Conservation (phyloP, 768 basidiomycete species). For the Lactarius quietus region DNA sequence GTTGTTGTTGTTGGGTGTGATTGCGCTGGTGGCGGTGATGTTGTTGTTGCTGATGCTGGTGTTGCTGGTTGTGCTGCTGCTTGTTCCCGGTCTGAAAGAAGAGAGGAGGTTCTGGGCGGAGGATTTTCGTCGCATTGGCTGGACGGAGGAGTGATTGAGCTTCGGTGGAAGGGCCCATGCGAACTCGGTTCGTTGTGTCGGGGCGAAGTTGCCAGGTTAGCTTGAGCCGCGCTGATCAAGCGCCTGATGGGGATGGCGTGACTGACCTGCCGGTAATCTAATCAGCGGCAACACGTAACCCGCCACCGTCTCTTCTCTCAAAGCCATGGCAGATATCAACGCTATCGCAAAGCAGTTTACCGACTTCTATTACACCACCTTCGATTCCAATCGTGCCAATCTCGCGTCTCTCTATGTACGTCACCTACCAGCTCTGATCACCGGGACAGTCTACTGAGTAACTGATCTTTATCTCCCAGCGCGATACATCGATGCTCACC, state of each 20-base stretch:
- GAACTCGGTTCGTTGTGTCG: background rate
- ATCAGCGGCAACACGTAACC: conserved; percentile 16
- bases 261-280: conserved; percentile 12
- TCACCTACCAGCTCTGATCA: too few species aligned
- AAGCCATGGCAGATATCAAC: conserved; percentile 67
- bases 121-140: conserved; percentile 76
- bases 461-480: conserved; percentile 44
- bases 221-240: too few species aligned
- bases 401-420: conserved; percentile 79
- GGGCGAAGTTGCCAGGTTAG: too few species aligned
- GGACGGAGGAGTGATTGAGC: conserved; percentile 41
- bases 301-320: background rate
- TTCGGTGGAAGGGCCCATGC: conserved; percentile 29
- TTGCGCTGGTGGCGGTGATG: background rate
- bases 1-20: background rate
- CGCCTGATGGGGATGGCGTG: background rate
- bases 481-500: conserved; percentile 76
- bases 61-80: background rate
- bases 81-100: conserved; percentile 51
- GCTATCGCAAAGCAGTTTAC: conserved; percentile 74
- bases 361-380: conserved; percentile 78
- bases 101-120: conserved; percentile 81
- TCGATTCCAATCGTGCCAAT: conserved; percentile 56
- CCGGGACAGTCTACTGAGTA: too few species aligned
- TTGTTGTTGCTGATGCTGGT: background rate